Evolutionary conservation across 768 basidiomycete species (phyloP).

Genomic region (Bullera alba): DNA sequence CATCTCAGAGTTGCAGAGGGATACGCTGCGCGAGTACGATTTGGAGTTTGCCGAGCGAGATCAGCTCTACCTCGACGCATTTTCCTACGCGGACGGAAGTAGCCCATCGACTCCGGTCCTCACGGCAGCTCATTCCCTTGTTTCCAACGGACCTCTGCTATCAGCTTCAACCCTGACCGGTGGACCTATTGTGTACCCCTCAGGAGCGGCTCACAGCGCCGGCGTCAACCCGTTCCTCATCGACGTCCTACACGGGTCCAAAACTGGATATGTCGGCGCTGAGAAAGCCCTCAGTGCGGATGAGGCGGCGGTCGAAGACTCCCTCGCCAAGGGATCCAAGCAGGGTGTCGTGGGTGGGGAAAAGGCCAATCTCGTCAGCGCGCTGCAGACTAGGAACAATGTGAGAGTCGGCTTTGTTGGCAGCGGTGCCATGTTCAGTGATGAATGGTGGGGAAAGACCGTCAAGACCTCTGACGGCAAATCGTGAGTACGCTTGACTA

Average conservation of each 20-base stretch:
- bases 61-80: slow-evolving; percentile 76
- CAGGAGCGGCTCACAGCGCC: slow-evolving; percentile 24
- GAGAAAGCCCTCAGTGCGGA: slow-evolving; percentile 58
- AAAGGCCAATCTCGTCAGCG: slow-evolving; percentile 68
- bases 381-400: slow-evolving; percentile 76
- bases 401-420: slow-evolving; percentile 76
- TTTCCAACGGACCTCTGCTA: slow-evolving; percentile 54
- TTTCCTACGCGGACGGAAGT: slow-evolving; percentile 64
- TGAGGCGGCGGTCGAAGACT: slow-evolving; percentile 61
- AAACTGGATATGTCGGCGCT: slow-evolving; percentile 41
- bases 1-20: slow-evolving; percentile 57
- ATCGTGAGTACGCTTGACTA: slow-evolving; percentile 49
- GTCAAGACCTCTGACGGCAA: slow-evolving; percentile 47
- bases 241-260: slow-evolving; percentile 70
- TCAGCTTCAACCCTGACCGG: slow-evolving; percentile 16
- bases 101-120: slow-evolving; percentile 62
- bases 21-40: slow-evolving; percentile 85
- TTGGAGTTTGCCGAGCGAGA: slow-evolving; percentile 79
- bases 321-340: slow-evolving; percentile 47
- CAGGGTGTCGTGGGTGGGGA: slow-evolving; percentile 75
- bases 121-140: slow-evolving; percentile 55
- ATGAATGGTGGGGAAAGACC: slow-evolving; percentile 63
- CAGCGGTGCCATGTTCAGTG: slow-evolving; percentile 68
- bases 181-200: slow-evolving; percentile 35
- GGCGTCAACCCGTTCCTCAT: slow-evolving; percentile 60